phyloP scores from a whole-genome alignment of 1,284 basidiomycete genomes.

The Apiotrichum porosum region DNA sequence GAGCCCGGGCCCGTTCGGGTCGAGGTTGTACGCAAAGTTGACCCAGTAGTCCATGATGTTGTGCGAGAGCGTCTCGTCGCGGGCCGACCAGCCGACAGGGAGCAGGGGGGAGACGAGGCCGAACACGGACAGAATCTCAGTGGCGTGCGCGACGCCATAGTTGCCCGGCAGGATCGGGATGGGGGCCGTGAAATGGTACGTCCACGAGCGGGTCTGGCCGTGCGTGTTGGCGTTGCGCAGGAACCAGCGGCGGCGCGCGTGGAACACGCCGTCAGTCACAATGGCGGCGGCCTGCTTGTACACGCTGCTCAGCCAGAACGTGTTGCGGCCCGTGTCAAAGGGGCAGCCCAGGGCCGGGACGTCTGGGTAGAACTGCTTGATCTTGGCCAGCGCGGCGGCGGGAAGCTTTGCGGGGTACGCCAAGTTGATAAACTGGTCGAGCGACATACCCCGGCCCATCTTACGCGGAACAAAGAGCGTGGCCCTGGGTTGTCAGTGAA shows the following conservation, averaged over 20 bases:
- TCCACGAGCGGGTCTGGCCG: conserved; percentile 30
- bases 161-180: neutral
- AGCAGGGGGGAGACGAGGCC: conserved; percentile 10
- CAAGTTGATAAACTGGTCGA: conserved; percentile 14
- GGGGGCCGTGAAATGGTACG: conserved; percentile 30
- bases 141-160: conserved; percentile 17
- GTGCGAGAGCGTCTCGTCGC: neutral
- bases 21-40: conserved; percentile 43
- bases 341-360: conserved; percentile 33
- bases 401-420: conserved; percentile 18
- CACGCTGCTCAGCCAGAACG: conserved; percentile 26
- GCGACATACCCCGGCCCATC: no score
- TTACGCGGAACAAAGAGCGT: conserved; percentile 21
- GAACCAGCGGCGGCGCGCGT: conserved; percentile 30
- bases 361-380: conserved; percentile 31
- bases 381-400: conserved; percentile 11
- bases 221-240: conserved; percentile 25
- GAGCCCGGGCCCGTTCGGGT: conserved; percentile 30
- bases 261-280: conserved; percentile 33
- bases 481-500: no score
- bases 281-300: conserved; percentile 33
- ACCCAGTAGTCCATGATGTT: conserved; percentile 40
- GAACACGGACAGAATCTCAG: conserved; percentile 30
- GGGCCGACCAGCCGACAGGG: neutral
- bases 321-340: conserved; percentile 40